phyloP scores from a whole-genome alignment of 768 basidiomycete species.

The Obba rivulosa region DNA sequence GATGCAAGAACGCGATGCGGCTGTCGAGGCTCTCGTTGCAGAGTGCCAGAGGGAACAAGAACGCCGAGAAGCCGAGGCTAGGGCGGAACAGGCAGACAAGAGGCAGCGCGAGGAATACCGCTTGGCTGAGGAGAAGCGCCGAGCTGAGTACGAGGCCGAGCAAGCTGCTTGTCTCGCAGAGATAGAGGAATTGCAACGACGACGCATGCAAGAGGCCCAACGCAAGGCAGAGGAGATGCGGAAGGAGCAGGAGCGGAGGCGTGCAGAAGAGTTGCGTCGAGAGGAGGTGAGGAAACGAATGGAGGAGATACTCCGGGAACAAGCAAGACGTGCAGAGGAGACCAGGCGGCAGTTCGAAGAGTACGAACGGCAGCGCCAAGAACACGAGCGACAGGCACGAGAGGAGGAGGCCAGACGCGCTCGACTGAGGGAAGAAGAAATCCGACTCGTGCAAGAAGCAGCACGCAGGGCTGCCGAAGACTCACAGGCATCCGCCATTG shows the following conservation, averaged over 20 bases:
- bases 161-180: too few species aligned
- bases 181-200: too few species aligned
- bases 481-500: not conserved
- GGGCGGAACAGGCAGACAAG: too few species aligned
- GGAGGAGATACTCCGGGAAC: not conserved
- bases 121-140: too few species aligned
- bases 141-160: too few species aligned
- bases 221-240: not conserved
- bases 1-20: too few species aligned
- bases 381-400: constrained; percentile 4
- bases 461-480: not conserved
- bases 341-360: not conserved
- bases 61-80: too few species aligned
- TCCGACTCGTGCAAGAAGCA: not conserved
- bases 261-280: not conserved
- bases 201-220: not conserved
- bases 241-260: not conserved
- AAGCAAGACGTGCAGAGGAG: not conserved
- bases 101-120: too few species aligned
- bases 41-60: too few species aligned
- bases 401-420: constrained; percentile 3
- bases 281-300: not conserved
- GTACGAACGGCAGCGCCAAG: constrained; percentile 1
- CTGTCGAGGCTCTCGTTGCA: too few species aligned
- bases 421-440: not conserved